Base-by-base conservation (phyloP, 192 early-diverging fungal genomes). In the Linnemannia zychae region DNA sequence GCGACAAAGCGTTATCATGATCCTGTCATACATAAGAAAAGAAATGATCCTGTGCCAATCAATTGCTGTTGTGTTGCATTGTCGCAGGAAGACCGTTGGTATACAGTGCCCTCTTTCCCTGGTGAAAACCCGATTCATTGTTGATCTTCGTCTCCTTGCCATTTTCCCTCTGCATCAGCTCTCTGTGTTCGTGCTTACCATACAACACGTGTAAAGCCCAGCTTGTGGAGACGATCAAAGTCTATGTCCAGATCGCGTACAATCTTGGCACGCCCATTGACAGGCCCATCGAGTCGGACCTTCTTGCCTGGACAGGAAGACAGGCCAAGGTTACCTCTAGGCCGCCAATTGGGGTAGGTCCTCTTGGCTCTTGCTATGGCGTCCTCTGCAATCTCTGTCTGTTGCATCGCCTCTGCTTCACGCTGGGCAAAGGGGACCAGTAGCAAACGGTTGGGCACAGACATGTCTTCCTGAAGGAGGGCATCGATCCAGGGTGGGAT, bases 221-320 rank as follows among this genome's bases (percentile, higher is more conserved):
- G 87, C n/a, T 75, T 77, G 24, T 86, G 75, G 31, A 95, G 85
- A 31, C 93, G 87, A 77, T 88, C 86, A 87, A 96, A 95, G 86
- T 96, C 95, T n/a, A 91, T 70, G 68, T 92, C 91, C 15, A 96
- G 79, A 84, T 94, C 93, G 13, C 95, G 82, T n/a, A 92, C 90
- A 73, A 96, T 94, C 47, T 90, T 87, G 33, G 95, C 93, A 57
- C 94, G 81, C 22, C 95, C 95, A 80, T 90, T 88, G 28, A 93
- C 92, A 40, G 94, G 95, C 0, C 94, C 94, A 46, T 86, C 89
- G 18, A 96, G 76, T 53, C 95, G 89, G 6, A 96, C 94, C 72
- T 95, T 95, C 80, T 96, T 95, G n/a, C 95, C 95, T 1, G 95
- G 95, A 82, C 94, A 95, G 4, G 91, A 92, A 47, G 90, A 92